Base-by-base conservation (phyloP, 1,284 basidiomycete genomes). In the Gomphus bonarii region DNA sequence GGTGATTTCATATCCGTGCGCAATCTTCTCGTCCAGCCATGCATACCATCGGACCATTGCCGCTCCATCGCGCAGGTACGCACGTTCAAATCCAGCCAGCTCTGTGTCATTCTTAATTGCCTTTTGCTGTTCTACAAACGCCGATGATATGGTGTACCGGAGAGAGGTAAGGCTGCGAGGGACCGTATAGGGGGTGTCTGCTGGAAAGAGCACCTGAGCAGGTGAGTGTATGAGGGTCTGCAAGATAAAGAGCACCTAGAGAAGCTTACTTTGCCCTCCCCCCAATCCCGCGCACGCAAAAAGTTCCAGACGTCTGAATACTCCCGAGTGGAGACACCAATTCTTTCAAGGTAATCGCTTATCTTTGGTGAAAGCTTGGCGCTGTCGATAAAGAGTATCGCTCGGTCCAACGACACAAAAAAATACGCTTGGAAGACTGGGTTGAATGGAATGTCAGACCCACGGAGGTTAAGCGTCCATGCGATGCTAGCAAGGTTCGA, bases 11-110 rank as follows among this genome's bases (percentile, higher is more conserved):
- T 88, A 88, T 50, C 86, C 85, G 58, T 85, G 76, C 22, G 74
- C 67, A 22, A 98, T 74, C 68, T 87, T 85, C 62, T 85, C 74
- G 63, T 99, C 94, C 3, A 99, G 74, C 92, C 93, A 97, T 0
- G 92, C 88, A 61, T 95, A 80, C 82, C 88, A 92, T 61, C 78
- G 78, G 25, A 84, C 93, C 69, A 88, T 93, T n/a, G 92, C 88
- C 36, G 81, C 87, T 18, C 95, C 95, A 68, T 99, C 95, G 49
- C 94, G 80, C 7, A 93, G 70, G 70, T 98, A 97, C 0, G 93
- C 92, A 53, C 81, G 76, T 58, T 83, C 79, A 70, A 97, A 75
- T 1, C 94, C 93, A 52, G 87, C 80, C 51, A 95, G 75, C 72
- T 97, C 95, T 20, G 78, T 77, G 18, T 80, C 73, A 66, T 95